These are phyloP conservation scores for Verticillium nonalfalfae DNA, from an alignment of 2,329 filamentous ascomycete genomes.

Conservation along the genomic window DNA sequence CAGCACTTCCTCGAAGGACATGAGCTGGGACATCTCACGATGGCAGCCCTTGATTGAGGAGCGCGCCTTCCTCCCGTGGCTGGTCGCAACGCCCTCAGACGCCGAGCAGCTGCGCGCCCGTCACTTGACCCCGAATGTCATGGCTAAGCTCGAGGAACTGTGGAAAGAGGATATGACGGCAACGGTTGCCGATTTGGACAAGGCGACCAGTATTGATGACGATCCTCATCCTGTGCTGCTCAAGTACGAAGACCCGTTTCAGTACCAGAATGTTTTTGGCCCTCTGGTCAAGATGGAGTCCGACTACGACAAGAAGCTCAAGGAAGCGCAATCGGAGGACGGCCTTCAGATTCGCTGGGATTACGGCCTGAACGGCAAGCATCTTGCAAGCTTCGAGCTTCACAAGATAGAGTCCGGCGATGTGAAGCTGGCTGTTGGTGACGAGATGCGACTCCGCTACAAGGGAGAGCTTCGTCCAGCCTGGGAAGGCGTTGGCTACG, in stretches of 20 bases:
- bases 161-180: slow-evolving; percentile 94
- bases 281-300: slow-evolving; percentile 98
- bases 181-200: slow-evolving; percentile 86
- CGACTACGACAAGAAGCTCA: slow-evolving; percentile 97
- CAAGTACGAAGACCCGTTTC: slow-evolving; percentile 93
- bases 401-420: slow-evolving; percentile 97
- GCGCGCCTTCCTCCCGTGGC: slow-evolving; percentile 89
- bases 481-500: slow-evolving; percentile 98
- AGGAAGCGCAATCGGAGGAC: slow-evolving; percentile 96
- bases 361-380: slow-evolving; percentile 93
- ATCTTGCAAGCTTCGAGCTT: slow-evolving; percentile 88
- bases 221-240: slow-evolving; percentile 89
- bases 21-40: slow-evolving; percentile 98
- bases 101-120: slow-evolving; percentile 93
- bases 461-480: slow-evolving; percentile 85
- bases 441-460: slow-evolving; percentile 97
- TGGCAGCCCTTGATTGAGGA: slow-evolving; percentile 98
- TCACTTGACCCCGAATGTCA: slow-evolving; percentile 88
- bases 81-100: slow-evolving; percentile 82
- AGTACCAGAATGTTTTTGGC: slow-evolving; percentile 98
- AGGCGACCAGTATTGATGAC: slow-evolving; percentile 85
- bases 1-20: slow-evolving; percentile 93
- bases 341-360: slow-evolving; percentile 93
- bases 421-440: slow-evolving; percentile 94
- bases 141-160: slow-evolving; percentile 93